Base-by-base conservation (phyloP, 352 stramenopile species). In the Peronospora destructor region DNA sequence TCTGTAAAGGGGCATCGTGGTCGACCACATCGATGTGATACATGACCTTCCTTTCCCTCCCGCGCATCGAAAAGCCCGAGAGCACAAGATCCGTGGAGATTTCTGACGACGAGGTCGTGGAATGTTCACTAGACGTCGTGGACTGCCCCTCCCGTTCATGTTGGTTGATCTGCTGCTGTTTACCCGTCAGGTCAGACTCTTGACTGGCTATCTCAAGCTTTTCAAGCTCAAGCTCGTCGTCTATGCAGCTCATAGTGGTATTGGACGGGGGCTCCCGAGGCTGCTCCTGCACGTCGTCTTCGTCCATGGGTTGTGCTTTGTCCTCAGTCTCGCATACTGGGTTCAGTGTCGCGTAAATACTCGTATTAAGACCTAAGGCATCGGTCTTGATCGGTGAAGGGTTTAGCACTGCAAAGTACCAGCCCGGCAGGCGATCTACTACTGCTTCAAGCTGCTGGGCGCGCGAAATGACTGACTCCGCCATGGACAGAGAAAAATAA, bases 1-100 rank as follows among this genome's bases (percentile, higher is more conserved):
- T 91, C 50, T 82, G 71, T 21, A 91, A 68, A 23, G 83, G 74
- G 40, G 68, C 80, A 46, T 87, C 68, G 40, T 73, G 69, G 56
- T 77, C 65, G 35, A 85, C 68, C 33, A 93, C 76, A 57, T 93
- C 82, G 43, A 93, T 85, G 59, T 93, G 82, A 59, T 91, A 93
- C 82, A 93, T 88, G 46, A 90, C 82, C 32, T 76, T 81, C 66
- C 86, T 89, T 61, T 89, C 78, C 7, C 61, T 59, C 0, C 73
- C 78, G 14, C 65, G 59, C 65, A 85, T 82, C 30, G 75, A 86
- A 59, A 82, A 89, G 29, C 76, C 71, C 6, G 73, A 84, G 16
- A 89, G 68, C 49, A 84, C 71, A 39, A 89, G 70, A 34, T 89
- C 78, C 8, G 68, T 73, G 33, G 48, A 73, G 10, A 37, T 39